Evolutionary conservation across 352 stramenopile species (phyloP).

Genomic region (Phytophthora boehmeriae): DNA sequence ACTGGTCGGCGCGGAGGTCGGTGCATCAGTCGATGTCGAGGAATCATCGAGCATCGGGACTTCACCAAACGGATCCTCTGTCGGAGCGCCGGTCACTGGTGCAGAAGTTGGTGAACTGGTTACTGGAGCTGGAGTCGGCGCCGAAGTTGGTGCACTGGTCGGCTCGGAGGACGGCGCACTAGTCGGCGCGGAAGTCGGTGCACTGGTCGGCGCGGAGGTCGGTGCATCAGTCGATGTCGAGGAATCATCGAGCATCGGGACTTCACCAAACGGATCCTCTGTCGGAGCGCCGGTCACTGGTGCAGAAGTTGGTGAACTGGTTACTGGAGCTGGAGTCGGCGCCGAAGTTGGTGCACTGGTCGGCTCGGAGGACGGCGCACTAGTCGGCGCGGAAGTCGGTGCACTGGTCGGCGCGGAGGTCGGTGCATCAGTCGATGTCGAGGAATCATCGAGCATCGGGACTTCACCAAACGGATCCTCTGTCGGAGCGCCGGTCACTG

Average conservation of each 20-base stretch:
- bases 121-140: neutral
- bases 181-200: neutral
- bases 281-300: conserved; percentile 2
- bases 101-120: conserved; percentile 11
- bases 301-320: conserved; percentile 8
- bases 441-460: too few relatives aligned
- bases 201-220: too few relatives aligned
- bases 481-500: conserved; percentile 1
- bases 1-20: conserved; percentile 13
- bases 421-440: conserved; percentile 13
- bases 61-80: too few relatives aligned
- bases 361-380: conserved; percentile 2
- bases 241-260: too few relatives aligned
- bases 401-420: conserved; percentile 4
- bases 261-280: too few relatives aligned
- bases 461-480: too few relatives aligned
- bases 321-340: conserved; percentile 1
- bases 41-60: too few relatives aligned
- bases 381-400: neutral
- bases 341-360: conserved; percentile 13
- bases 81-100: conserved; percentile 1
- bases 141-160: conserved; percentile 13
- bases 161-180: conserved; percentile 1
- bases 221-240: conserved; percentile 14
- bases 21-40: neutral